These are phyloP conservation scores for Escovopsis sp. DNA, from an alignment of 2,329 filamentous ascomycete species.

Conservation along the genomic window DNA sequence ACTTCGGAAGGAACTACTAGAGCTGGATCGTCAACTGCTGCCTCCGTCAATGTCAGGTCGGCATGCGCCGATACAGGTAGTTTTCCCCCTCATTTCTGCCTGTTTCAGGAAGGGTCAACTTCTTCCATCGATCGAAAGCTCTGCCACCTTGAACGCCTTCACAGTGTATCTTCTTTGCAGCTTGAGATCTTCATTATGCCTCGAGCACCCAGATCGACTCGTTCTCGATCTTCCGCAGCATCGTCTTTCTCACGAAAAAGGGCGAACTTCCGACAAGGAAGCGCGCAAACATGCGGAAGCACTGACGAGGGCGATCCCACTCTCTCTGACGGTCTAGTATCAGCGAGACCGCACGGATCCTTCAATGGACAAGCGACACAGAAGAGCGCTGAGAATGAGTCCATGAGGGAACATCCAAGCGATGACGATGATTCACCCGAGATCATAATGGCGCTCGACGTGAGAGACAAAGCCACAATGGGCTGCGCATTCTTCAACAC, in stretches of 20 bases:
- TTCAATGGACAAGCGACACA: background rate
- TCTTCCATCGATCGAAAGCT: too few species aligned
- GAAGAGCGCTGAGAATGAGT: background rate
- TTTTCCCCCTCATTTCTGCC: too few species aligned
- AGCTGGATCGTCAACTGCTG: too few species aligned
- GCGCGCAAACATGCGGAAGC: background rate
- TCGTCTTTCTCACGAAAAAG: background rate
- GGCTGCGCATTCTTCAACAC: constrained; percentile 77
- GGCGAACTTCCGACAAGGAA: background rate
- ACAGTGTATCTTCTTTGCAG: too few species aligned
- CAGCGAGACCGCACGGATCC: too few species aligned
- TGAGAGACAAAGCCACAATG: constrained; percentile 53
- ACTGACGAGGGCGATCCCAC: background rate
- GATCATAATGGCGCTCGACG: constrained; percentile 66
- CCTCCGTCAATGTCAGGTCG: too few species aligned
- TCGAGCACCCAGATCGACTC: background rate
- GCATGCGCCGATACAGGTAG: too few species aligned
- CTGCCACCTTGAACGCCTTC: too few species aligned
- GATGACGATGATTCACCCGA: constrained; percentile 25
- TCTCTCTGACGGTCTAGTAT: too few species aligned
- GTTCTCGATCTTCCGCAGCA: background rate
- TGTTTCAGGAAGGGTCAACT: too few species aligned
- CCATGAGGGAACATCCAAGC: background rate
- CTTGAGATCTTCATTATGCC: background rate
- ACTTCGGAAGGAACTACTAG: too few species aligned